Evolutionary conservation across 805 yeast genomes (phyloP).

Genomic region (Ogataea ramenticola): DNA sequence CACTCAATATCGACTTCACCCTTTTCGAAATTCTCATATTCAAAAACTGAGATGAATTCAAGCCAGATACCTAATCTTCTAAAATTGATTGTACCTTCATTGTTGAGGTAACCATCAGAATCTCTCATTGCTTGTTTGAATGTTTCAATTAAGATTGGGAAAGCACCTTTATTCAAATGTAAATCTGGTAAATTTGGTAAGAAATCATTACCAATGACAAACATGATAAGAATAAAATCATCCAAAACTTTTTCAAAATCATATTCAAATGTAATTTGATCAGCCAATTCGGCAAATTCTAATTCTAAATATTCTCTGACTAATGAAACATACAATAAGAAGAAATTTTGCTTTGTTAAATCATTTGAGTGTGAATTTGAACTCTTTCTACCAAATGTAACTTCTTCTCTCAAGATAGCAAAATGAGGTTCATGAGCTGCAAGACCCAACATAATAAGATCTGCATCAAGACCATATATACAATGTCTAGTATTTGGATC

Average conservation of each 20-base stretch:
- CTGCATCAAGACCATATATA: constrained; percentile 94
- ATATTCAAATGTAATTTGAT: constrained; percentile 56
- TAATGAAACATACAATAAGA: constrained; percentile 73
- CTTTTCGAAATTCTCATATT: constrained; percentile 77
- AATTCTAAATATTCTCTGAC: constrained; percentile 86
- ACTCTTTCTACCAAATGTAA: constrained; percentile 60
- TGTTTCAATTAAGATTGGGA: constrained; percentile 83
- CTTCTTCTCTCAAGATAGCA: constrained; percentile 91
- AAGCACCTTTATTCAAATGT: constrained; percentile 91
- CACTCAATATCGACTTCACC: constrained; percentile 82
- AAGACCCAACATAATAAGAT: constrained; percentile 86
- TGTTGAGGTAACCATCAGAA: constrained; percentile 79
- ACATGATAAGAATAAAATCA: constrained; percentile 86
- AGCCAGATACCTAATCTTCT: constrained; percentile 69
- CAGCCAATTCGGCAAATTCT: constrained; percentile 71
- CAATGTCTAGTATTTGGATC: constrained; percentile 85
- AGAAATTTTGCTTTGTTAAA: constrained; percentile 75
- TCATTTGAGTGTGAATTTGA: constrained; percentile 28
- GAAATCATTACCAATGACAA: constrained; percentile 97
- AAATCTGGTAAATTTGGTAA: constrained; percentile 93
- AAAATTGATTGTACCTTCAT: constrained; percentile 74
- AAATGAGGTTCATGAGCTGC: constrained; percentile 95
- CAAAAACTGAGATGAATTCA: constrained; percentile 68
- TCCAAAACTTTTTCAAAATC: constrained; percentile 86
- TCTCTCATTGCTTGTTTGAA: constrained; percentile 73